Evolutionary conservation across 129 eudicot genomes (phyloP), one percentile per base, ranked within the genome.

Genomic region (Glebionis coronaria): DNA sequence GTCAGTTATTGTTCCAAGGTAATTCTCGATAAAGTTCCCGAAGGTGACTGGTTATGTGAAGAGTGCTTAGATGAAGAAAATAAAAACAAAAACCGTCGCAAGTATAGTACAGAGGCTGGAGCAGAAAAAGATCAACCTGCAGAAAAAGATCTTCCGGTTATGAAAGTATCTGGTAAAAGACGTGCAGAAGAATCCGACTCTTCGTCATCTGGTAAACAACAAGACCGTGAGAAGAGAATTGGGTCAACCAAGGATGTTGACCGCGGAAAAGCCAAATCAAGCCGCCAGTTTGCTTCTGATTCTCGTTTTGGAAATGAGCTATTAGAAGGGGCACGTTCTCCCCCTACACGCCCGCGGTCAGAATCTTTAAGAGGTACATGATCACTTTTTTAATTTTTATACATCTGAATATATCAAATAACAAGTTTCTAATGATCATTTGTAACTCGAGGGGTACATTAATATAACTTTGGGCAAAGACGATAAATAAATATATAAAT

Each of bases 41-140:
- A 82, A 81, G 97, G 97, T 65, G 93, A 93, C 58, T 93, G 99
- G 99, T 61, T 87, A 61, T 93, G 99, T 78, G 97, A 93, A 79
- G 97, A 86, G 68, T 93, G 99, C 79, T 65, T 38, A 20, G 67
- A 64, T 44, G 95, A 78, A 63, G 78, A 57, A 71, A 70, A 31
- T 25, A 79, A 65, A 49, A 75, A 27, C 56, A 72, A 5, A 73
- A 83, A 61, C 63, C 77, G 80, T 72, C 78, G 21, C 56, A 79
- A 51, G 63, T n/a, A 8, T 55, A 74, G 47, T 68, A 35, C 68
- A 58, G 73, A 64, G 35, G 76, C 64, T 85, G 79, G 63, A 63
- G 80, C 61, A 68, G 94, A 77, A 68, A 83, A 78, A 35, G 79
- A 53, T 47, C 76, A 71, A 38, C 72, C 72, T 65, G 65, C 86